Evolutionary conservation across 371 early-diverging fungal species (phyloP).

Genomic region (Actinomucor elegans): DNA sequence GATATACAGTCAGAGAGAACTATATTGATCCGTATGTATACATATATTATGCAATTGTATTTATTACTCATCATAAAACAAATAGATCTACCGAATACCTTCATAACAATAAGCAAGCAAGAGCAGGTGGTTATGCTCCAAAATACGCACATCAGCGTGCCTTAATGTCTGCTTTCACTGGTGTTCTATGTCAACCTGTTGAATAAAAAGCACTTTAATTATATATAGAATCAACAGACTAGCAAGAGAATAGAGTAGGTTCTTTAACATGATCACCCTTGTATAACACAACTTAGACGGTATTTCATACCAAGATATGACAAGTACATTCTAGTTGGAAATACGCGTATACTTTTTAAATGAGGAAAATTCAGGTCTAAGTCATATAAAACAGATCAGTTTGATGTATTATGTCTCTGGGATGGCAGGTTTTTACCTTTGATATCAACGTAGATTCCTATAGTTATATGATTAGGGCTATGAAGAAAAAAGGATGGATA

Average conservation of each 20-base stretch:
- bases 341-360: slow-evolving; percentile 50
- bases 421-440: slow-evolving; percentile 41
- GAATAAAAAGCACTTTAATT: slow-evolving; percentile 10
- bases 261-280: slow-evolving; percentile 21
- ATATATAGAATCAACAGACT: neutral
- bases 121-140: slow-evolving; percentile 60
- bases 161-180: slow-evolving; percentile 57
- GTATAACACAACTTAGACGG: slow-evolving; percentile 48
- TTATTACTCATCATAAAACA: no score
- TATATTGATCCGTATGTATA: slow-evolving; percentile 55
- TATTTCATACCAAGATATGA: slow-evolving; percentile 56
- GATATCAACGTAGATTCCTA: slow-evolving; percentile 54
- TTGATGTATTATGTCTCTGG: no score
- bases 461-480: neutral
- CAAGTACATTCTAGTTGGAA: slow-evolving; percentile 51
- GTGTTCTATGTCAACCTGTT: slow-evolving; percentile 31
- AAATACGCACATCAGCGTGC: slow-evolving; percentile 58
- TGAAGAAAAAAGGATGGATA: neutral
- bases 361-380: slow-evolving; percentile 48
- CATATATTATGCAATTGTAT: neutral
- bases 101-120: slow-evolving; percentile 36
- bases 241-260: neutral
- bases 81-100: slow-evolving; percentile 44
- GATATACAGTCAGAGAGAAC: slow-evolving; percentile 40
- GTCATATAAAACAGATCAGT: neutral